Evolutionary conservation across 2,329 filamentous ascomycete genomes (phyloP), one percentile per base, ranked within the genome.

Genomic region (Zymoseptoria crescenta): DNA sequence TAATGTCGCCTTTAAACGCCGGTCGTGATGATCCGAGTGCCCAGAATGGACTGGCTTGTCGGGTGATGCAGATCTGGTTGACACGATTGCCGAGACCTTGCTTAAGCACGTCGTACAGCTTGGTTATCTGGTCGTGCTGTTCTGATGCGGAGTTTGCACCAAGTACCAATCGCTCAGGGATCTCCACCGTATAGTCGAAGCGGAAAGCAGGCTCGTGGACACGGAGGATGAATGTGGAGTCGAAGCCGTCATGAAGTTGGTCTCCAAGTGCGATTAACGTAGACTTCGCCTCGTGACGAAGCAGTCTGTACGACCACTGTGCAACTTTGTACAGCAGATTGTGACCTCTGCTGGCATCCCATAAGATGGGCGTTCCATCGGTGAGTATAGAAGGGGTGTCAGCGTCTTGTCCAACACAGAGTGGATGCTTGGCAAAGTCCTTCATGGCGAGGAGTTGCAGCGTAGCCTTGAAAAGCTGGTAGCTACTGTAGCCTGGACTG

Each of bases 291-390:
- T 96, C 87, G 56, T 86, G 81, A 52, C 85, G 85, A 50, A 99
- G 79, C 59, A 87, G 74, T 24, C 77, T 77, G 65, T 92, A 95
- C 8, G 92, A 94, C 87, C 88, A 96, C 13, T 84, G 75, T 0
- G 85, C 88, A 88, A 96, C 96, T 74, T 96, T 96, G 77, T 87
- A 96, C 5, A 96, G 77, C 20, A 97, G 69, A 66, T 99, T 99
- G 57, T 95, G 77, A 29, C 85, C 83, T 62, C 88, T 82, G 24
- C 79, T 78, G 0, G 85, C 83, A 71, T 97, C 93, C 69, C 89
- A 96, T 54, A 96, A 77, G 29, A 92, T 80, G 0, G 94, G 92
- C 0, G 79, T 75, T 57, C 72, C 73, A 10, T 74, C 79, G 76
- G 62, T 74, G 64, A 75, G 67, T 1, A 73, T 68, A 8, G 72